Base-by-base conservation (phyloP, 768 basidiomycete genomes). In the Amanita rubescens region DNA sequence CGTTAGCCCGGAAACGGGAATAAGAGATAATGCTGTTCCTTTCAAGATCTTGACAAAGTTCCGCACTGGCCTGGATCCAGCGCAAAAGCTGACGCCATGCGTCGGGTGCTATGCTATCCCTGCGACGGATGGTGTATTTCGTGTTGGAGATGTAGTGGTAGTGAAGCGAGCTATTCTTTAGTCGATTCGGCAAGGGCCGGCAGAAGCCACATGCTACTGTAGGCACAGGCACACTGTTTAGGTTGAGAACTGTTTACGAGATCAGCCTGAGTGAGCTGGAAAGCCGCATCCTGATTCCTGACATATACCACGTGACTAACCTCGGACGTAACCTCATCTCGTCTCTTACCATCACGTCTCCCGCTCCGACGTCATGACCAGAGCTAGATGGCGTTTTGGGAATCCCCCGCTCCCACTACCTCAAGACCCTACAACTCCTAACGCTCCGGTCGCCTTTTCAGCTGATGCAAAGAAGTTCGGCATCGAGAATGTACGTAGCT, bases 391-490 rank as follows among this genome's bases (percentile, higher is more conserved):
- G 61, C 72, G 67, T 24, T 76, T 76, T 56, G 53, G 67, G 9
- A 38, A 25, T 34, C 52, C 58, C 15, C 67, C 67, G 25, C 53
- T 10, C 19, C 64, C 56, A 20, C 53, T 55, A 17, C 50, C 27
- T 30, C 43, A 59, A 8, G 60, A 58, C 50, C 52, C 58, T 15
- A 48, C 59, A 35, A 72, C 72, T 45, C 63, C 69, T 5, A 55
- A 71, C 51, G 58, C 68, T 34, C 69, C 73, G 35, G 60, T 66
- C 45, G 61, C 72, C 56, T 72, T 75, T 45, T 73, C 80, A 14
- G 81, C 89, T 54, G 87, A 90, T 69, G 80, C 79, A 55, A 92
- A 93, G 76, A 86, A 83, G 65, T 95, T 94, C 75, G 95, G 95
- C n/a, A 75, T 96, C 50, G 95, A 96, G 76, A 98, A 98, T 68